Evolutionary conservation across 768 basidiomycete genomes (phyloP), one percentile per base, ranked within the genome.

Genomic region (Phylloporus rhodoxanthus): DNA sequence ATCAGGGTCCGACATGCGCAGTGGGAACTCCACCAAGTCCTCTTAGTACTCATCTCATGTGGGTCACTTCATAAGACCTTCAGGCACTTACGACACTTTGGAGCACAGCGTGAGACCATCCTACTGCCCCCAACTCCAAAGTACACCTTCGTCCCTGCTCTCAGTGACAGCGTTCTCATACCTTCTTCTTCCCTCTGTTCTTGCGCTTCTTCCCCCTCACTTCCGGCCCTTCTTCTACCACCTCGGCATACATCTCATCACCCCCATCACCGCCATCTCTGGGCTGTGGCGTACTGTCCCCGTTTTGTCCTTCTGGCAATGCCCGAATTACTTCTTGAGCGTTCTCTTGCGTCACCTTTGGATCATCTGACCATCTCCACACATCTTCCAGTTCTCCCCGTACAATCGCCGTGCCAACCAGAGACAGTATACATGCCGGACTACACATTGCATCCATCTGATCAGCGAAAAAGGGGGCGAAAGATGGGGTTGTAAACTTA

Each of bases 341-440:
- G 45, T 62, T 54, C 56, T 46, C 9, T 30, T 26, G 10, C 20
- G 54, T 54, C 63, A 62, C 61, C 13, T 63, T 59, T 19, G 72
- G 68, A 14, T 72, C 75, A 66, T 91, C 89, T 45, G 70, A 75
- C 87, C 87, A 93, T 14, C 55, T 66, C 85, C 87, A 91, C 19
- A 82, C 78, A 21, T 80, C 75, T 11, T 55, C 57, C n/a, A 91
- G 55, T 67, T 95, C 92, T 46, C 90, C 86, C 52, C 81, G 76
- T 33, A 72, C 50, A 29, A 73, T 56, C 32, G 80, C 85, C 39
- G 82, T 80, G 10, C 75, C 53, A 13, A 81, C 51, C 58, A 92
- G 85, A 8, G 87, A 79, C 44, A 83, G 52, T 8, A 92, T 84
- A 65, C 90, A 88, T 2, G 82, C 84, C 26, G 89, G 90, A 61